phyloP scores from a whole-genome alignment of 78 protist genomes.

The Dictyostelium intermedium region DNA sequence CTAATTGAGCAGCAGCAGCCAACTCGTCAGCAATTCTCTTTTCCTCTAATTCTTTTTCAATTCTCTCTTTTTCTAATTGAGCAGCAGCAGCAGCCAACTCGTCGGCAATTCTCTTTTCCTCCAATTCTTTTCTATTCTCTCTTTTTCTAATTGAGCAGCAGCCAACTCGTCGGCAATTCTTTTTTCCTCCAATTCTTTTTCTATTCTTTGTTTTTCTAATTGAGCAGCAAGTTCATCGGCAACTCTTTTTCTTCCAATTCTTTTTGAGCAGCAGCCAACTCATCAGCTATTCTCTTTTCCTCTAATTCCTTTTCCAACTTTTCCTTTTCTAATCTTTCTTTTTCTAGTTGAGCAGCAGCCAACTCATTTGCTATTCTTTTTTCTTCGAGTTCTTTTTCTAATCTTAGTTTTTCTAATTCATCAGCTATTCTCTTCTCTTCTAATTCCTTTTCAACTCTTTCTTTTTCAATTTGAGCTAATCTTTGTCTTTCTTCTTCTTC shows the following conservation, averaged over 20 bases:
- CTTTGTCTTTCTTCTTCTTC: neutral
- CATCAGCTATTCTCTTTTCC: neutral
- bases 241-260: neutral
- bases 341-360: neutral
- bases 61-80: neutral
- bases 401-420: neutral
- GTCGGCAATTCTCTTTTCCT: neutral
- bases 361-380: too few species aligned
- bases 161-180: neutral
- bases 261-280: neutral
- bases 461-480: neutral
- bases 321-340: constrained; percentile 11
- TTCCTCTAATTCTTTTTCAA: neutral
- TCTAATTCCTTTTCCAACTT: neutral
- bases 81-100: neutral
- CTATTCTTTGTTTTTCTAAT: neutral
- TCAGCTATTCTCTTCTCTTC: neutral
- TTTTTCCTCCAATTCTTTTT: neutral
- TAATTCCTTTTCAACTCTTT: neutral
- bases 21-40: neutral
- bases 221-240: neutral
- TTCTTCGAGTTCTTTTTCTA: neutral
- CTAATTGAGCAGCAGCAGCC: neutral
- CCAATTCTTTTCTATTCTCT: neutral
- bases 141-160: neutral